Evolutionary conservation across 2,329 filamentous ascomycete genomes (phyloP).

Genomic region (Ophiostoma fasciatum): DNA sequence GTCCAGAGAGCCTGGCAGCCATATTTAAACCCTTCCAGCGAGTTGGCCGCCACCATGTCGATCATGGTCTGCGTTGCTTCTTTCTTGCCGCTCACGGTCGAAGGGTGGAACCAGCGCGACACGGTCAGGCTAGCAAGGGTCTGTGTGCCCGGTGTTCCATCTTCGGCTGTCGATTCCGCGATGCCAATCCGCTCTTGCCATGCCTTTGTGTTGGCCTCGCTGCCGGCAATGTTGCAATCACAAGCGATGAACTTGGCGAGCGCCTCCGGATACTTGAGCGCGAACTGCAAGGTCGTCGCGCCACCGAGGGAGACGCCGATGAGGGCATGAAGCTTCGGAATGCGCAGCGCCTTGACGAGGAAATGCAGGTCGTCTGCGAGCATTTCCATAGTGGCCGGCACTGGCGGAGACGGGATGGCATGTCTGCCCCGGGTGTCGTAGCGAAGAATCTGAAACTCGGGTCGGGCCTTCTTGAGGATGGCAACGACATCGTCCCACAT

Average conservation of each 20-base stretch:
- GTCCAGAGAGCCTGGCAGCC: constrained; percentile 56
- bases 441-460: constrained; percentile 57
- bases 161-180: constrained; percentile 38
- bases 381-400: constrained; percentile 44
- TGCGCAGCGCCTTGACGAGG: constrained; percentile 54
- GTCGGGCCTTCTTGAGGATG: constrained; percentile 42
- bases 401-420: constrained; percentile 28
- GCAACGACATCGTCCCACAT: constrained; percentile 70
- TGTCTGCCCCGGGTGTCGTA: constrained; percentile 63
- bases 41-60: constrained; percentile 54
- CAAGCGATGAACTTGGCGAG: constrained; percentile 53
- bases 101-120: constrained; percentile 62
- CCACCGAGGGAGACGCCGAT: constrained; percentile 73
- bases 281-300: constrained; percentile 59
- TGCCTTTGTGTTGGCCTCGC: constrained; percentile 57
- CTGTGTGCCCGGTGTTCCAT: no score
- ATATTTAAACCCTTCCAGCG: constrained; percentile 52
- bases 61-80: constrained; percentile 41
- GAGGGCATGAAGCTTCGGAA: constrained; percentile 49
- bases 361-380: constrained; percentile 52
- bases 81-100: constrained; percentile 28
- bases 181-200: constrained; percentile 66
- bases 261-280: constrained; percentile 47
- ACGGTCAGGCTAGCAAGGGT: constrained; percentile 58
- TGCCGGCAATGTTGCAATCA: constrained; percentile 63